Conservation (phyloP, 2,329 filamentous ascomycete species). For the Penicillium sp. region DNA sequence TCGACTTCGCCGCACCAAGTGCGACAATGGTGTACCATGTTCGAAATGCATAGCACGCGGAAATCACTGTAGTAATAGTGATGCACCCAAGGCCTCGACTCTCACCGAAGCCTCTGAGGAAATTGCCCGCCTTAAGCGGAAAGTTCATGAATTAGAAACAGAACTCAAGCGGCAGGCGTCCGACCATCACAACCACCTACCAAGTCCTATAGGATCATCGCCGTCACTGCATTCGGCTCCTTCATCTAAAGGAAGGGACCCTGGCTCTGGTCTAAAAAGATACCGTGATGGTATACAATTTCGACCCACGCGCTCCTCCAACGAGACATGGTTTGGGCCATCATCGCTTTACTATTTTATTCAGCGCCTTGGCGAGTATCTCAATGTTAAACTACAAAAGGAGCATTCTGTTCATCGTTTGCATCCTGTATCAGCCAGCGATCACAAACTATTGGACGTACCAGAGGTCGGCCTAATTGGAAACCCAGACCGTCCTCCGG, state of each 20-base stretch:
- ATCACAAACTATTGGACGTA: neutral
- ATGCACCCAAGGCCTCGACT: neutral
- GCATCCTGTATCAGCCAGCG: neutral
- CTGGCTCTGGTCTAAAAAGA: neutral
- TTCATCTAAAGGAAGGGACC: neutral
- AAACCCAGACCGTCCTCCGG: neutral
- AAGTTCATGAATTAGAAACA: neutral
- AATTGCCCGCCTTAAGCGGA: neutral
- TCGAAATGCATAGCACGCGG: conserved; percentile 10
- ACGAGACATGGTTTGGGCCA: neutral
- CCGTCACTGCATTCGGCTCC: neutral
- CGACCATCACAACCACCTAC: neutral
- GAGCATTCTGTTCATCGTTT: neutral
- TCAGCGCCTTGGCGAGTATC: neutral
- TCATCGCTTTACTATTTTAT: neutral
- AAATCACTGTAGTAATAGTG: neutral
- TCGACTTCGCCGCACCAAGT: conserved; percentile 13
- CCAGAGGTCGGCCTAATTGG: neutral
- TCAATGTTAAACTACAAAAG: neutral
- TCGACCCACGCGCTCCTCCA: neutral
- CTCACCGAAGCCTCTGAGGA: neutral
- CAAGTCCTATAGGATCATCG: neutral
- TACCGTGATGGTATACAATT: neutral
- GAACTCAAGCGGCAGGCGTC: neutral
- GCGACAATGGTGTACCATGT: conserved; percentile 13